Evolutionary conservation across 257 asterid genomes (phyloP).

Genomic region (Parsonsia alboflavescens): DNA sequence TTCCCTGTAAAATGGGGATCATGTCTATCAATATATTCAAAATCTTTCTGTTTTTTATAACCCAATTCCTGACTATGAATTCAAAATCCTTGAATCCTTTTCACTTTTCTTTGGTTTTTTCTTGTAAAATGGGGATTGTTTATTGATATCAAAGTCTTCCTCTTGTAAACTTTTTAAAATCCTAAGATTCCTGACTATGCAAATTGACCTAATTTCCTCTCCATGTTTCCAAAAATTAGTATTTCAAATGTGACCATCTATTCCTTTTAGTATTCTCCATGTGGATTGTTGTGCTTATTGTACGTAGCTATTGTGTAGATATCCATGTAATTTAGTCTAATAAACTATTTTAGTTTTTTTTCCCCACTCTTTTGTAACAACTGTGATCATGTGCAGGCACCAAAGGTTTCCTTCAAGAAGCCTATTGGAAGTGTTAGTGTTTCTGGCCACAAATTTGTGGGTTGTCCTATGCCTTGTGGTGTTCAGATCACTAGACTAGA

Average conservation of each 20-base stretch:
- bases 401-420: slow-evolving; percentile 83
- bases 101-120: too few relatives aligned
- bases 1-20: too few relatives aligned
- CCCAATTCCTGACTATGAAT: neutral
- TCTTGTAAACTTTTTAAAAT: neutral
- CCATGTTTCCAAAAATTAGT: neutral
- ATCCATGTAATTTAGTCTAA: neutral
- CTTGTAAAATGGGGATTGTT: too few relatives aligned
- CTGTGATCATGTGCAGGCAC: slow-evolving; percentile 52
- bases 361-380: neutral
- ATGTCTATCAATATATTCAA: too few relatives aligned
- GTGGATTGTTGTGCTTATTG: neutral
- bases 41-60: too few relatives aligned
- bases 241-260: neutral
- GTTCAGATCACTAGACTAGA: slow-evolving; percentile 71
- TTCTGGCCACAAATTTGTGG: slow-evolving; percentile 95
- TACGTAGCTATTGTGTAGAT: neutral
- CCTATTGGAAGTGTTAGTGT: slow-evolving; percentile 96
- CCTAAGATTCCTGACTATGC: neutral
- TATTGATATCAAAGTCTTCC: too few relatives aligned
- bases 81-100: too few relatives aligned
- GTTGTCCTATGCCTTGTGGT: slow-evolving; percentile 99
- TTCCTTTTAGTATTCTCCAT: neutral
- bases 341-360: neutral
- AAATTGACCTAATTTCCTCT: neutral